Evolutionary conservation across 192 early-diverging fungal species (phyloP), one percentile per base, ranked within the genome.

Genomic region (Lunasporangiospora selenospora): DNA sequence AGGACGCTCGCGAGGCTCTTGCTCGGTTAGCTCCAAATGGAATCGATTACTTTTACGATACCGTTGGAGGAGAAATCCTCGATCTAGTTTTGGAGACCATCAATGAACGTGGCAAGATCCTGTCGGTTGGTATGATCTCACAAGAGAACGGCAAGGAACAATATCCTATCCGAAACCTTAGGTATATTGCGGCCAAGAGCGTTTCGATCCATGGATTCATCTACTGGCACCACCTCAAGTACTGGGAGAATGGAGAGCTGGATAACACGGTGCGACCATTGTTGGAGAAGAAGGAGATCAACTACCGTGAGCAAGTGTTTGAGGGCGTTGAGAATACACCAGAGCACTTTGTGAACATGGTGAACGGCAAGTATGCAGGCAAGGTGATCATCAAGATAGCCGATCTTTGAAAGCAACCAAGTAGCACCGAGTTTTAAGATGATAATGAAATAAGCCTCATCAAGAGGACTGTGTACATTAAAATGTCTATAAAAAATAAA

Each of bases 1-100:
- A 81, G 12, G 76, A 70, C 24, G 50, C 62, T 5, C 59, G 77
- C 49, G 61, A 65, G 6, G 80, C 38, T 70, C 75, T 65, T 75
- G 77, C 56, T 32, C 54, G 87, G 54, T 70, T 79, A 9, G 87
- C 85, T 29, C 94, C 92, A 31, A 76, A 91, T 19, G 94, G 94
- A 13, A 86, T 94, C 42, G 92, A 95, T 65, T 84, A 92, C 31
- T 93, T 89, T 62, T 93, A 86, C 81, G 92, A 93, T 51, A 87
- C 88, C 26, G 88, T 93, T 31, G 93, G 90, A 15, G 93, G 93
- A 40, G 86, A 86, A 56, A 81, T 81, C 38, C 80, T 95, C 12
- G 92, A 95, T 30, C 77, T 84, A 6, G 87, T 80, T 6, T 75
- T 95, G 15, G 67, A 77, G 7, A 44, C 80, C 49, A 81, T 89